These are phyloP conservation scores for Opeltia flavorubescens DNA, from an alignment of 495 filamentous ascomycete genomes.

Conservation along the genomic window DNA sequence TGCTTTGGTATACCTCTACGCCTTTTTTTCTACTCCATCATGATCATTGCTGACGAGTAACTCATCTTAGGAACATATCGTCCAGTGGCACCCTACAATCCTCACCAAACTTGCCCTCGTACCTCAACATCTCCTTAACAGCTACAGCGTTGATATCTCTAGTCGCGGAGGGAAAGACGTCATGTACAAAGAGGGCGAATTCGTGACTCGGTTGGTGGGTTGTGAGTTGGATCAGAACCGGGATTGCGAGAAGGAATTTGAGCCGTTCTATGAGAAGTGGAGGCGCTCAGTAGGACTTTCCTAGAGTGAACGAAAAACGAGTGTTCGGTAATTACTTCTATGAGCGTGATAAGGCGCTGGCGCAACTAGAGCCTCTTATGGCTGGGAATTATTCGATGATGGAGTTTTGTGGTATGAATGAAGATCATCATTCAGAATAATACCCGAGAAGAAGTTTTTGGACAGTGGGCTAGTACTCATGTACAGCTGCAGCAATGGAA, in stretches of 20 bases:
- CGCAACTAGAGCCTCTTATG: too few species aligned
- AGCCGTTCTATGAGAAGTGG: too few species aligned
- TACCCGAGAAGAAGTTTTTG: too few species aligned
- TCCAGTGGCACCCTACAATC: slow-evolving; percentile 98
- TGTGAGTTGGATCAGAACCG: slow-evolving; percentile 44
- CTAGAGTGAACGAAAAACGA: too few species aligned
- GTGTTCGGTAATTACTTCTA: too few species aligned
- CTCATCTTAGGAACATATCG: slow-evolving; percentile 57
- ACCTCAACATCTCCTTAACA: slow-evolving; percentile 67
- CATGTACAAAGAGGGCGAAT: slow-evolving; percentile 69
- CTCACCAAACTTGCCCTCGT: slow-evolving; percentile 75
- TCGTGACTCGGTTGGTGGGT: slow-evolving; percentile 58
- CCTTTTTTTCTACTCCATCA: background rate
- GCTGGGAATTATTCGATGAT: too few species aligned
- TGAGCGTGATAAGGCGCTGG: too few species aligned
- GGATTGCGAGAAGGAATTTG: slow-evolving; percentile 59
- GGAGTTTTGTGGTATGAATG: too few species aligned
- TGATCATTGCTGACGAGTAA: background rate
- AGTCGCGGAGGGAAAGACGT: slow-evolving; percentile 23
- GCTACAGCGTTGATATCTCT: slow-evolving; percentile 46
- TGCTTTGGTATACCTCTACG: slow-evolving; percentile 54
- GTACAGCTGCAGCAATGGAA: too few species aligned
- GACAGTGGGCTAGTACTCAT: too few species aligned
- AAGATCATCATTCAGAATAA: too few species aligned
- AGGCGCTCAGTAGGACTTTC: too few species aligned